Percentiles rank a stretch among this genome's conserved stretches.
Evolutionary conservation across 1,284 basidiomycete species (phyloP).

Genomic region (Sanguinoderma infundibulare): DNA sequence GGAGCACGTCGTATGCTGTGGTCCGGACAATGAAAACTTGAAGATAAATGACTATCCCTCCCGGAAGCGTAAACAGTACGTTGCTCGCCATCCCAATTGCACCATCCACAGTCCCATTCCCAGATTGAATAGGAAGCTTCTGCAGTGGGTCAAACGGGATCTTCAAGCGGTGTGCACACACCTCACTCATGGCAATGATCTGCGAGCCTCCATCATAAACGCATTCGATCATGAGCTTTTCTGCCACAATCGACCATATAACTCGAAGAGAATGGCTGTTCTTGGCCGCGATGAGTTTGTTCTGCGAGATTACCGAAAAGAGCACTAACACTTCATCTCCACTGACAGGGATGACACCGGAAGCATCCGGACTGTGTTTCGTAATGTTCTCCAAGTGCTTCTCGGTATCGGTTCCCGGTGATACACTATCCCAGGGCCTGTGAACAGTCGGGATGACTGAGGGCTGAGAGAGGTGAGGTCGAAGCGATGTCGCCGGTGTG

Average conservation of each 20-base stretch:
- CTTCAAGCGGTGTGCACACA: background rate
- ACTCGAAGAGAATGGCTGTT: background rate
- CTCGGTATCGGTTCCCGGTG: too few relatives aligned
- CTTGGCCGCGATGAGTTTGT: background rate
- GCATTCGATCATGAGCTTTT: background rate
- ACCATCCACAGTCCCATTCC: background rate
- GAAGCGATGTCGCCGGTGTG: too few relatives aligned
- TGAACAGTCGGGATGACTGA: too few relatives aligned
- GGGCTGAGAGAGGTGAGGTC: too few relatives aligned
- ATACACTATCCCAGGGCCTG: too few relatives aligned
- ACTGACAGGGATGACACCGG: too few relatives aligned
- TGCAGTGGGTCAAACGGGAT: background rate
- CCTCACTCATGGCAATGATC: background rate
- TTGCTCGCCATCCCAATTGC: background rate
- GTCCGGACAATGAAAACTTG: constrained; percentile 32
- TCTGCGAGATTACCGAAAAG: too few relatives aligned
- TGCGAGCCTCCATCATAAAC: background rate
- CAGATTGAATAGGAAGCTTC: background rate
- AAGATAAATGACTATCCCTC: constrained; percentile 15
- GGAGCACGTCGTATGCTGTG: constrained; percentile 37
- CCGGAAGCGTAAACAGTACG: background rate
- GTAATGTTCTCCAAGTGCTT: too few relatives aligned
- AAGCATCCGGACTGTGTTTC: too few relatives aligned
- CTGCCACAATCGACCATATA: background rate
- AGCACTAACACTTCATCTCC: too few relatives aligned